Conservation (phyloP, 495 filamentous ascomycete genomes). For the Aspergillus steynii region DNA sequence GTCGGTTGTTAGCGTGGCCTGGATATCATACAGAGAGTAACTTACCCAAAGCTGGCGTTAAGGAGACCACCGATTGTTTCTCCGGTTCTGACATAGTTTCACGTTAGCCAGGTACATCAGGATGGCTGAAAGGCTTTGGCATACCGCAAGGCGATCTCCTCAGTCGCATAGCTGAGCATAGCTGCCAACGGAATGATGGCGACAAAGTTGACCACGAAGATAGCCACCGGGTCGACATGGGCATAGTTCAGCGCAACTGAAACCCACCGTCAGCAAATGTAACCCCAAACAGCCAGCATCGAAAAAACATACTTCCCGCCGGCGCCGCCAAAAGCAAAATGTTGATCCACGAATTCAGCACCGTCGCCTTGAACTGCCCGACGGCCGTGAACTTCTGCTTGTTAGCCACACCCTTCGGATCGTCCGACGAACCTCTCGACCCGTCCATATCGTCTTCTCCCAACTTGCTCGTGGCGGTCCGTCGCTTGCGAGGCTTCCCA, state of each 20-base stretch:
- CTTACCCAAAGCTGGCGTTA: conserved; percentile 86
- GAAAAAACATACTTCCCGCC: conserved; percentile 52
- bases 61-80: conserved; percentile 84
- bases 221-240: conserved; percentile 51
- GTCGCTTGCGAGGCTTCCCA: conserved; percentile 31
- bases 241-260: conserved; percentile 67
- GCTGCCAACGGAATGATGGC: conserved; percentile 70
- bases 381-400: conserved; percentile 61
- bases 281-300: not conserved
- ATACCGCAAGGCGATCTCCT: conserved; percentile 54
- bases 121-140: not conserved
- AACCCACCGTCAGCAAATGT: conserved; percentile 12
- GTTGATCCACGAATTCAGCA: conserved; percentile 85
- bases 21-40: not conserved
- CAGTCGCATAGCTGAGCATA: conserved; percentile 57
- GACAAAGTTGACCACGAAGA: conserved; percentile 89
- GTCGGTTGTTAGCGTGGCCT: conserved; percentile 13
- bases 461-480: conserved; percentile 23
- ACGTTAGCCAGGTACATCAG: conserved; percentile 7
- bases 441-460: conserved; percentile 14
- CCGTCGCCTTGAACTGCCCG: conserved; percentile 67
- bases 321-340: conserved; percentile 77
- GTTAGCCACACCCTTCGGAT: conserved; percentile 32
- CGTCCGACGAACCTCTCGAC: conserved; percentile 5
- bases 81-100: conserved; percentile 44